phyloP scores from a whole-genome alignment of 2,329 filamentous ascomycete species.

The Mycogone perniciosa region DNA sequence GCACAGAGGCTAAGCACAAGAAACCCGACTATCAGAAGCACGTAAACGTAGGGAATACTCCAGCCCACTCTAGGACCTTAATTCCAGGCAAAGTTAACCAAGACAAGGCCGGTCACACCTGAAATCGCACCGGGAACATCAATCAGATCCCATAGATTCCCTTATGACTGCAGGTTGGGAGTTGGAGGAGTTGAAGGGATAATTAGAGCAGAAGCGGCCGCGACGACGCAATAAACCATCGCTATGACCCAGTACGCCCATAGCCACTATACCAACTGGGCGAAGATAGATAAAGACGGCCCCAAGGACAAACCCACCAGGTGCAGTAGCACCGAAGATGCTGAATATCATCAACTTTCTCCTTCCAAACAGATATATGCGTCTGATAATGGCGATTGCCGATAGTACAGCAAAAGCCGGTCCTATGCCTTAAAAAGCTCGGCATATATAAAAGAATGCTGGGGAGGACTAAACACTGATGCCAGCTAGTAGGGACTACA shows the following conservation, averaged over 20 bases:
- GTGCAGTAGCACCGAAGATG: conserved; percentile 29
- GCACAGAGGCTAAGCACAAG: conserved; percentile 47
- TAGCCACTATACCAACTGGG: conserved; percentile 33
- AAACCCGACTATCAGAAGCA: conserved; percentile 47
- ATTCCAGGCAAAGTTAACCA: conserved; percentile 59
- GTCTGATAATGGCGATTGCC: conserved; percentile 48
- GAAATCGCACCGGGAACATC: conserved; percentile 29
- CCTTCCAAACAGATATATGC: conserved; percentile 36
- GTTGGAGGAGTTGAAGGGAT: conserved; percentile 21
- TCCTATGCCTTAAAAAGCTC: conserved; percentile 47
- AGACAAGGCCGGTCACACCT: conserved; percentile 46
- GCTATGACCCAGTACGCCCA: conserved; percentile 36
- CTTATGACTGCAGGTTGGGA: neutral
- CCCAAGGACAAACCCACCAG: conserved; percentile 26
- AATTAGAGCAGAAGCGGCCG: conserved; percentile 20
- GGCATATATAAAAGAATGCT: conserved; percentile 37
- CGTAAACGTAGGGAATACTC: conserved; percentile 45
- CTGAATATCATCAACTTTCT: conserved; percentile 31
- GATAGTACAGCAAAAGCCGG: conserved; percentile 52
- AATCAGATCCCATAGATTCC: conserved; percentile 18
- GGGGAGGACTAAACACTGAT: conserved; percentile 28
- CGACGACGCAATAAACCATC: conserved; percentile 23
- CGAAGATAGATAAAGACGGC: conserved; percentile 18
- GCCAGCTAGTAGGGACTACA: conserved; percentile 42
- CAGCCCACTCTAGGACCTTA: conserved; percentile 53